These are phyloP conservation scores for Penicillium sp. DNA, from an alignment of 2,329 filamentous ascomycete species.

Conservation along the genomic window DNA sequence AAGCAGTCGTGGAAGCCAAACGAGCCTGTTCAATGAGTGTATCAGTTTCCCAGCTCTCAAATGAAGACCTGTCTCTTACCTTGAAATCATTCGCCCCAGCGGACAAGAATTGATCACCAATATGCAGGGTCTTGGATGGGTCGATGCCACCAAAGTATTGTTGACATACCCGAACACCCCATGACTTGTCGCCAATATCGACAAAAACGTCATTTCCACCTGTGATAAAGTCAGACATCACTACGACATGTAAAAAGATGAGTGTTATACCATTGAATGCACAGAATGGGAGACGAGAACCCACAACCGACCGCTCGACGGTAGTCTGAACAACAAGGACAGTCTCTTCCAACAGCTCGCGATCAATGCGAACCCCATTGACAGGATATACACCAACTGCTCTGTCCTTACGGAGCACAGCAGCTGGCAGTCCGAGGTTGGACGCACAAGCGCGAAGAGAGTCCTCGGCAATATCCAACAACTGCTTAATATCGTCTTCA, in stretches of 20 bases:
- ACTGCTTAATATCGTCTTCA: constrained; percentile 64
- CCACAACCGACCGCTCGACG: constrained; percentile 71
- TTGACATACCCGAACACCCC: constrained; percentile 90
- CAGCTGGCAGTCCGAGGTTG: constrained; percentile 72
- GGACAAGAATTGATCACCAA: constrained; percentile 92
- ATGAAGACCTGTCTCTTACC: constrained; percentile 37
- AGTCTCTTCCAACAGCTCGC: constrained; percentile 91
- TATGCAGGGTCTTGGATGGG: constrained; percentile 78
- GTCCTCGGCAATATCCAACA: constrained; percentile 85
- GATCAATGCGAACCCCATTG: constrained; percentile 62
- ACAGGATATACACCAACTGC: constrained; percentile 72
- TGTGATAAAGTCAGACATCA: constrained; percentile 19
- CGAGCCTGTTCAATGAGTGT: constrained; percentile 51
- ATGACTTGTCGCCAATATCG: constrained; percentile 96
- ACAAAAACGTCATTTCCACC: constrained; percentile 95
- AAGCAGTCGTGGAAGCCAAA: constrained; percentile 87
- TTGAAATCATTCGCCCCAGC: constrained; percentile 98
- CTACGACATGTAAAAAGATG: not conserved
- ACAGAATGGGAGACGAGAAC: constrained; percentile 74
- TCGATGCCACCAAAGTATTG: constrained; percentile 75
- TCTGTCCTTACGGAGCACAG: constrained; percentile 79
- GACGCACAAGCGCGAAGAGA: constrained; percentile 76
- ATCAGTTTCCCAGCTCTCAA: not conserved
- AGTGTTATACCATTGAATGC: constrained; percentile 71
- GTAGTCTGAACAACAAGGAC: constrained; percentile 91